These are phyloP conservation scores for Emmonsiellopsis sp. DNA, from an alignment of 2,329 filamentous ascomycete genomes.

Conservation along the genomic window DNA sequence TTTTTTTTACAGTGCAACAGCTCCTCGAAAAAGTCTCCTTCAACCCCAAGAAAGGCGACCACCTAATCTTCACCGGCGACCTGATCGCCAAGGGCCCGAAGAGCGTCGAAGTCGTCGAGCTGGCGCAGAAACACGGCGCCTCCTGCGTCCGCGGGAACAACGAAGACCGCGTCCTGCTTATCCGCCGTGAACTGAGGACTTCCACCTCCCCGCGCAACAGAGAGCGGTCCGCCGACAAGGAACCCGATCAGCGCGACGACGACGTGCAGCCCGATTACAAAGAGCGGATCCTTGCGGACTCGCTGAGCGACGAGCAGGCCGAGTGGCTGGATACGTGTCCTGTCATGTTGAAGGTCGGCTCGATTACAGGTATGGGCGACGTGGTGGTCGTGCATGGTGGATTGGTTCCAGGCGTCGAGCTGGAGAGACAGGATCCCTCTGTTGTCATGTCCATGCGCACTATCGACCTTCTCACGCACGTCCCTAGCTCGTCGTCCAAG, in stretches of 20 bases:
- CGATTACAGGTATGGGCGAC: slow-evolving; percentile 49
- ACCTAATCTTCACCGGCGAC: slow-evolving; percentile 68
- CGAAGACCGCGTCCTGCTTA: slow-evolving; percentile 74
- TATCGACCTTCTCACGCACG: slow-evolving; percentile 53
- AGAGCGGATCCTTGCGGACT: slow-evolving; percentile 47
- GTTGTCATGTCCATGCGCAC: slow-evolving; percentile 90
- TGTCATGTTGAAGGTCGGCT: slow-evolving; percentile 66
- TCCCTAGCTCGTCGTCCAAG: slow-evolving; percentile 42
- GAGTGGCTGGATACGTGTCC: slow-evolving; percentile 62
- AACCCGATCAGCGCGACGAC: slow-evolving; percentile 16
- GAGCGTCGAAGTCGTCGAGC: slow-evolving; percentile 64
- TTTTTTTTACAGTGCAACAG: slow-evolving; percentile 30
- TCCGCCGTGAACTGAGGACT: slow-evolving; percentile 40
- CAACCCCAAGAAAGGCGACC: slow-evolving; percentile 50
- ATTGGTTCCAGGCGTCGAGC: slow-evolving; percentile 62
- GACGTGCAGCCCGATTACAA: slow-evolving; percentile 24
- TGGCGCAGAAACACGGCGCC: slow-evolving; percentile 64
- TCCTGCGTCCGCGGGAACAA: slow-evolving; percentile 85
- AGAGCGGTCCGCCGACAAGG: background rate
- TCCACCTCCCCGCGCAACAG: background rate
- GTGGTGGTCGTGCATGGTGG: slow-evolving; percentile 78
- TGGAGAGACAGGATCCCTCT: slow-evolving; percentile 64
- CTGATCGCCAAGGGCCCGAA: slow-evolving; percentile 81
- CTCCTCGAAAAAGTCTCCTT: slow-evolving; percentile 62
- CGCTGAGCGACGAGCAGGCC: slow-evolving; percentile 51